Evolutionary conservation across 2,329 filamentous ascomycete species (phyloP), one percentile per base, ranked within the genome.

Genomic region (Nannizziopsis barbatae): DNA sequence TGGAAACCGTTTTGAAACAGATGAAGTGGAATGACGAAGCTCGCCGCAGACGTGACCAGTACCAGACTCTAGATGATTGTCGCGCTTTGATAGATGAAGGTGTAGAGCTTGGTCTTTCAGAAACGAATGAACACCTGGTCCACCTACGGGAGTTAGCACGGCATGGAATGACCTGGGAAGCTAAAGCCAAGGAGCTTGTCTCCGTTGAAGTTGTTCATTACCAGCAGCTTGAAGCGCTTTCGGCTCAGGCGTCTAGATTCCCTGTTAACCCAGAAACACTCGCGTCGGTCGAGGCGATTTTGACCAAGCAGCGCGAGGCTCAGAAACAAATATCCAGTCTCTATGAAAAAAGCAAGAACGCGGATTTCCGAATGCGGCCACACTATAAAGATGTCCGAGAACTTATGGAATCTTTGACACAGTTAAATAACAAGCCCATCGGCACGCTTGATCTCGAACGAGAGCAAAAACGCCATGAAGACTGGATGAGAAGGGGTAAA

Each of bases 401-500:
- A 39, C 81, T 95, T 8, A 86, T 92, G 72, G 86, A 89, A 59
- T 83, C 83, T 52, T 70, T 98, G 10, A 84, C 87, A 50, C 86
- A 92, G 46, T 75, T 96, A 8, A 94, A 95, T 58, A 94, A 87
- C 54, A 95, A 95, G 61, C 92, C 92, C 0, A 79, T 78, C 36
- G 92, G 92, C 1, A 94, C 90, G 0, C 76, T 93, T 31, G 92
- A 98, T 59, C 76, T 98, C 3, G 92, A 98, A 62, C 89, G 87
- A 55, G 88, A 96, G 64, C 84, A 92, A 55, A 94, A 92, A 62
- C 81, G 86, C 6, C 92, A 96, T 56, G 92, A 98, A 63, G 92
- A 98, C 64, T 98, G 92, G 92, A 98, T 98, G 90, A 79, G 92
- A 30, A 87, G 87, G 60, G 92, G 92, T 44, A 98, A 98, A 70